Evolutionary conservation across 2,329 filamentous ascomycete species (phyloP).

Genomic region (Arthrobotrys pseudoclavata): DNA sequence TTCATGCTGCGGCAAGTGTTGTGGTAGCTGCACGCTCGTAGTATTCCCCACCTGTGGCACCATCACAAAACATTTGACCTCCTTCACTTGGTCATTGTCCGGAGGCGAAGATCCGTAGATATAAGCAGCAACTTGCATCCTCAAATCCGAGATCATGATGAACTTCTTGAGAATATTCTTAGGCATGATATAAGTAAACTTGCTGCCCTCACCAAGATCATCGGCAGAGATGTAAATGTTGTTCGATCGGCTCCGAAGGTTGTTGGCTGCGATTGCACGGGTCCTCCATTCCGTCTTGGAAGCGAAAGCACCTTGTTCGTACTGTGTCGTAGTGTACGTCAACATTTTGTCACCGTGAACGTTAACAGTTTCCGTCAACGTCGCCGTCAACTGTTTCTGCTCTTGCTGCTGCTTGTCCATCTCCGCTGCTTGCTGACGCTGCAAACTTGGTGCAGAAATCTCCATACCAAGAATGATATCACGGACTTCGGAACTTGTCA

Average conservation of each 20-base stretch:
- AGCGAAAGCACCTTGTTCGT: conserved; percentile 96
- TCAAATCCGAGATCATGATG: conserved; percentile 95
- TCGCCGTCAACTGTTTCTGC: conserved; percentile 93
- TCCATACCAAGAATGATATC: conserved; percentile 99
- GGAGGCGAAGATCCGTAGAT: conserved; percentile 92
- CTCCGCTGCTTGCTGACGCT: conserved; percentile 96
- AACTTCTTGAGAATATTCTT: conserved; percentile 99
- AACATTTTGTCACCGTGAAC: conserved; percentile 97
- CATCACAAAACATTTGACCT: conserved; percentile 96
- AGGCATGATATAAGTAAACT: conserved; percentile 96
- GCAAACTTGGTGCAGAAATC: conserved; percentile 96
- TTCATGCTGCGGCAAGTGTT: conserved; percentile 91
- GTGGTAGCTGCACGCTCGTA: conserved; percentile 89
- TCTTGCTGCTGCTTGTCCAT: conserved; percentile 99
- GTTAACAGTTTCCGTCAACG: conserved; percentile 98
- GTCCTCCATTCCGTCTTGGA: conserved; percentile 99
- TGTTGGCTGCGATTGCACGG: conserved; percentile 94
- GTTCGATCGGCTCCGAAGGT: conserved; percentile 91
- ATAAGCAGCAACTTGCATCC: conserved; percentile 96
- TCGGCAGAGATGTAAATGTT: conserved; percentile 99
- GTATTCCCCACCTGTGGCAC: conserved; percentile 95
- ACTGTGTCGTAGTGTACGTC: conserved; percentile 96
- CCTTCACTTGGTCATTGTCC: conserved; percentile 97
- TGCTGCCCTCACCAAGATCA: conserved; percentile 88
- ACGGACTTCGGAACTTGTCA: conserved; percentile 96